These are phyloP conservation scores for Schwanniomyces sp. DNA, from an alignment of 805 yeast genomes.

Conservation along the genomic window DNA sequence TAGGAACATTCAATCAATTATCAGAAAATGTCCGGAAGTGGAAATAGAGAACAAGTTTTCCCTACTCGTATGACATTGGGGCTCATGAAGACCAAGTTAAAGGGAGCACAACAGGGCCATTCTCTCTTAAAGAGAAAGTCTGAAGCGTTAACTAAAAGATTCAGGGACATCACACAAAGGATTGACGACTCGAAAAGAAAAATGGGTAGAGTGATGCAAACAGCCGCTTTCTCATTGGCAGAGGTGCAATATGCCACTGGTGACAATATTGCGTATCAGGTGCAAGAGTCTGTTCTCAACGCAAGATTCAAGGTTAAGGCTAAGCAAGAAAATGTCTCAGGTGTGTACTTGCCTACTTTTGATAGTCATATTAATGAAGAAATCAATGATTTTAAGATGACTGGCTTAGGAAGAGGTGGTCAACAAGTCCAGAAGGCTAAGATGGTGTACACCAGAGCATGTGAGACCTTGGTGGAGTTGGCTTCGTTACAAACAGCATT, in stretches of 20 bases:
- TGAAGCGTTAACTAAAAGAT: constrained; percentile 93
- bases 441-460: constrained; percentile 89
- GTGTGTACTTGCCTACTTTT: constrained; percentile 91
- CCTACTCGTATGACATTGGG: constrained; percentile 98
- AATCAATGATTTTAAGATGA: constrained; percentile 91
- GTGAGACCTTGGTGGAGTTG: constrained; percentile 93
- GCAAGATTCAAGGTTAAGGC: constrained; percentile 92
- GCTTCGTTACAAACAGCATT: constrained; percentile 97
- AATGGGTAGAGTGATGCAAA: constrained; percentile 98
- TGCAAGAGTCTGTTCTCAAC: constrained; percentile 86
- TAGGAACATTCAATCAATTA: background rate
- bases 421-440: constrained; percentile 96
- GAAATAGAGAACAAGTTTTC: constrained; percentile 90
- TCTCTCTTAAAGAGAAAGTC: constrained; percentile 91
- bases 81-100: constrained; percentile 89
- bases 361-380: constrained; percentile 81
- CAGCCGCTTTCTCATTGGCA: constrained; percentile 95
- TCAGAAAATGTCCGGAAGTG: constrained; percentile 60
- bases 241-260: constrained; percentile 98
- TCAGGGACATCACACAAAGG: constrained; percentile 91
- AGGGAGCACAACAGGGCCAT: constrained; percentile 97
- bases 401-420: constrained; percentile 98
- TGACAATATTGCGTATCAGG: constrained; percentile 92
- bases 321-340: constrained; percentile 93
- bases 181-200: constrained; percentile 94